Percentiles rank a stretch among this genome's conserved stretches.
These are phyloP conservation scores for Selenicereus undatus DNA, from an alignment of 148 eudicot genomes.

Conservation along the genomic window DNA sequence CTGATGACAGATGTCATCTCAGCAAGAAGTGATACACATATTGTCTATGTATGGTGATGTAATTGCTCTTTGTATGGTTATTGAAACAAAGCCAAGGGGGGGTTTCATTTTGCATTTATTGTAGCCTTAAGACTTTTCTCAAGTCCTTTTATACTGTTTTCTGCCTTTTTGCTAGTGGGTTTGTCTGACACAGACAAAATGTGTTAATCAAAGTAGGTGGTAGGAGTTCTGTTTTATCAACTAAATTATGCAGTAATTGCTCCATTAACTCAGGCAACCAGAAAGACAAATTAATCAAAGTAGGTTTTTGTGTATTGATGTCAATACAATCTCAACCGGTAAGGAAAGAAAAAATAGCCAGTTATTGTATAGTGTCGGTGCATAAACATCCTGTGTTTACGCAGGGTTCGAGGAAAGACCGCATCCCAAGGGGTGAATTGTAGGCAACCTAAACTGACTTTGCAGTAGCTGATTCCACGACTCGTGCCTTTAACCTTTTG, in stretches of 20 bases:
- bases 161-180: conserved; percentile 20
- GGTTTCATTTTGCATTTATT: conserved; percentile 18
- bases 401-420: no score
- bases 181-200: conserved; percentile 24
- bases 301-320: no score
- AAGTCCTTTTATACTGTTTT: neutral
- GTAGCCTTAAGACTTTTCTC: conserved; percentile 7
- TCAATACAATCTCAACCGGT: no score
- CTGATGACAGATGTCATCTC: conserved; percentile 23
- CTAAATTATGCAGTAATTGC: neutral
- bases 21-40: conserved; percentile 11
- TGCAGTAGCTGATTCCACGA: no score
- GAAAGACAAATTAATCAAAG: neutral
- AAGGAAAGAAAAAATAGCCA: no score
- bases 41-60: neutral
- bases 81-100: neutral
- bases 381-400: no score
- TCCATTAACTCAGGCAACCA: neutral
- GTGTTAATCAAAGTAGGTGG: conserved; percentile 17
- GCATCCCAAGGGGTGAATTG: no score
- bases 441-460: no score
- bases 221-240: no score
- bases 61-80: conserved; percentile 11
- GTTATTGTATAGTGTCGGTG: no score
- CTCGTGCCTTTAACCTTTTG: no score